Base-by-base conservation (phyloP, 2,329 filamentous ascomycete species). In the Fusarium domesticum region DNA sequence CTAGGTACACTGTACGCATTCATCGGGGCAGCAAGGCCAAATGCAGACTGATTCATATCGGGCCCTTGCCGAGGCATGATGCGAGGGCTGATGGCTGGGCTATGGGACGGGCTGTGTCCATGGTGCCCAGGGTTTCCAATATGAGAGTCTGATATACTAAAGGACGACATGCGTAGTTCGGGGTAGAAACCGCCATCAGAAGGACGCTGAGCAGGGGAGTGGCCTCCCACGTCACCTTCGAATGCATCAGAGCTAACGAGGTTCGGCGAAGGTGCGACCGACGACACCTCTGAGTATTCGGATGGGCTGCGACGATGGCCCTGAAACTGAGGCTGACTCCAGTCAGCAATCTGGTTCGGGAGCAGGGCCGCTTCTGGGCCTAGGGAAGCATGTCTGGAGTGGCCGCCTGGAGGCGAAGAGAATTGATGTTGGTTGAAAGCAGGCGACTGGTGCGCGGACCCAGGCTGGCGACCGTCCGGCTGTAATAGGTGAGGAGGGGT, bases 241-340 rank as follows among this genome's bases (percentile, higher is more conserved):
- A 95, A 95, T 51, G 74, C 81, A 59, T 96, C 91, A 48, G 86
- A 78, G 55, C 85, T 85, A 19, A 78, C 79, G 45, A 96, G 70
- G 61, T 89, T 89, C 4, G 92, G 92, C 15, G 92, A 96, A 18
- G 84, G 87, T 17, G 87, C 84, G 14, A 84, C 87, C 15, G 89
- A 95, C 5, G 85, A 96, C 6, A 96, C 84, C 56, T 96, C 92
- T 3, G 90, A 96, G 60, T 85, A 89, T 57, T 96, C 92, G n/a
- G 91, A 96, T 1, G 89, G 87, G 30, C 81, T 84, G 60, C 91
- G 82, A 57, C 90, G 80, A 64, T 96, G 92, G n/a, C 80, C 76
- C 54, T 88, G 85, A 61, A 95, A 96, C 47, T 80, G 76, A 12
- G 72, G 67, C 43, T 74, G 73, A 33, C 57, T 73, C 78, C 78